Evolutionary conservation across 345 rosid genomes (phyloP), one percentile per base, ranked within the genome.

Genomic region (Salix koriyanagi): DNA sequence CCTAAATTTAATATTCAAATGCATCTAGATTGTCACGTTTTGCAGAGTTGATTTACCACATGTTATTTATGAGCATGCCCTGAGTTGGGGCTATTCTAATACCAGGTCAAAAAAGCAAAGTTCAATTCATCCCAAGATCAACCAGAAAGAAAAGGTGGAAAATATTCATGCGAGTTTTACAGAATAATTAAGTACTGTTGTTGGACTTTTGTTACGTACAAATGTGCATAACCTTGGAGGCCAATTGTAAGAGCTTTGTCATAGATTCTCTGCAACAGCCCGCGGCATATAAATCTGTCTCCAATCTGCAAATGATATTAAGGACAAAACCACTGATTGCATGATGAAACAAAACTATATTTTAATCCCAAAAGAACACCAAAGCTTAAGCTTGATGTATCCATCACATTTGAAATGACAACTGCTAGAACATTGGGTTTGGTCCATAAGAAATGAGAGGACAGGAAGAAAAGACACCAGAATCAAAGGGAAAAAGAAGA

Each of bases 221-320:
- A 74, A 84, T 88, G 87, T 60, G 97, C 98, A 87, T 90, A 94
- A 84, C 89, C 97, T 85, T 88, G 92, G 79, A 94, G 98, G 54
- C 98, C 98, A 71, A 89, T 86, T 69, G 97, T 75, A 23, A 94
- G 91, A 85, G 95, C 97, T 89, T 88, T 89, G 79, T 91, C 94
- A 74, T 94, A 94, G 7, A 91, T 23, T 80, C 85, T 92, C 85
- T 94, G 98, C 80, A 90, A 68, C 64, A 88, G 84, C 67, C 79
- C 84, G 60, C 97, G 89, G 80, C 87, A 79, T 74, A 94, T 91
- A 80, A 90, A 94, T 83, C 97, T 89, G 82, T 91, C 97, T 61
- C 92, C 97, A 72, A 94, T 87, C 98, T 94, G 89, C 84, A 80
- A 82, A 73, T 81, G 32, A 80, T 79, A 73, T 81, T 25, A 76